A percentile compares a stretch with the other conserved stretches of the same genome.
phyloP scores from a whole-genome alignment of 371 early-diverging fungal species.

The Cokeromyces recurvatus region DNA sequence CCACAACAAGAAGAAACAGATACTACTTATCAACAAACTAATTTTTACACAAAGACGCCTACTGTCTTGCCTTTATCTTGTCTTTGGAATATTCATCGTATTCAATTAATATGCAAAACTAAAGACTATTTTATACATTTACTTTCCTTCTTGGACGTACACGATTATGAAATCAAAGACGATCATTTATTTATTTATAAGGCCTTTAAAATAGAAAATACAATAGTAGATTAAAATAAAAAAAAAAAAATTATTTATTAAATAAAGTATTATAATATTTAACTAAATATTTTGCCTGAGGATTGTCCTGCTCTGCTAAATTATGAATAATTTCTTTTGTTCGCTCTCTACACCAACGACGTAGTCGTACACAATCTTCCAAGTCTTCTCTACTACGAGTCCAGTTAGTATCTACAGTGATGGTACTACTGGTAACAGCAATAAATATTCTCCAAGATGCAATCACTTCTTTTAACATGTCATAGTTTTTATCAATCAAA shows the following conservation, averaged over 20 bases:
- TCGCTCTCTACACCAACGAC: slow-evolving; percentile 33
- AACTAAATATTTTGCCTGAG: slow-evolving; percentile 26
- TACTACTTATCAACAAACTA: no score
- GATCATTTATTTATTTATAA: not conserved
- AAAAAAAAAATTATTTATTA: no score
- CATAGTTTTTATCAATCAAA: slow-evolving; percentile 45
- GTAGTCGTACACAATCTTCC: slow-evolving; percentile 32
- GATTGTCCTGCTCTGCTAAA: slow-evolving; percentile 21
- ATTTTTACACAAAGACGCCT: no score
- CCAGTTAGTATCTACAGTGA: slow-evolving; percentile 14
- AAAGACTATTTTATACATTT: slow-evolving; percentile 9
- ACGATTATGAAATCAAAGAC: not conserved
- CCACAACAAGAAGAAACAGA: not conserved
- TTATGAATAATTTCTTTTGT: slow-evolving; percentile 17
- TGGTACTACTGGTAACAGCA: slow-evolving; percentile 28
- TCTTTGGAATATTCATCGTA: slow-evolving; percentile 27
- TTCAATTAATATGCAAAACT: slow-evolving; percentile 29
- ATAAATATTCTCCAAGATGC: slow-evolving; percentile 46
- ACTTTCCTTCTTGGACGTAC: not conserved
- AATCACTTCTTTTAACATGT: slow-evolving; percentile 38
- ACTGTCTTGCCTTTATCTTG: slow-evolving; percentile 7
- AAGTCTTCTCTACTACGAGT: slow-evolving; percentile 26
- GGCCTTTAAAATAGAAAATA: not conserved
- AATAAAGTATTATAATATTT: slow-evolving; percentile 24
- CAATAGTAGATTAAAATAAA: slow-evolving; percentile 5